A percentile compares a stretch with the other conserved stretches of the same genome.
Conservation (phyloP, 805 yeast species). For the Barnettozyma pratensis region DNA sequence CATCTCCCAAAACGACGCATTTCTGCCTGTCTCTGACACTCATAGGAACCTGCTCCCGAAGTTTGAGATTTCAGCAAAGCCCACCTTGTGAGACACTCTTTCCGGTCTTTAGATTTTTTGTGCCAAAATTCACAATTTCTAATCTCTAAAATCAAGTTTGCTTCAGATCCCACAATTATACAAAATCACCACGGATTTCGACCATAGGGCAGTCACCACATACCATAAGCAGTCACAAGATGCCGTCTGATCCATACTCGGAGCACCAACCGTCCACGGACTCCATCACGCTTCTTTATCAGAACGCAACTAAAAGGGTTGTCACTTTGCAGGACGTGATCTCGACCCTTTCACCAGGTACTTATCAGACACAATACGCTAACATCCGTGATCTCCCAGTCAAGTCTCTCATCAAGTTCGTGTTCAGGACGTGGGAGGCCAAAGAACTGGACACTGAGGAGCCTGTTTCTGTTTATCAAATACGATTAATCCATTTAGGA, state of each 20-base stretch:
- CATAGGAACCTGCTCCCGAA: no score
- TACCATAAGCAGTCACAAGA: no score
- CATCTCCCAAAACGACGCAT: neutral
- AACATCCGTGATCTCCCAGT: neutral
- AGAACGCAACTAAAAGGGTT: neutral
- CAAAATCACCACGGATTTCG: no score
- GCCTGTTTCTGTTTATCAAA: slow-evolving; percentile 6
- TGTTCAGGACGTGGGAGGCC: slow-evolving; percentile 3
- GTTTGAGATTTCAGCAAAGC: no score
- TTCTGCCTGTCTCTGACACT: no score
- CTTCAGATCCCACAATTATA: no score
- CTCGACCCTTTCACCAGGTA: neutral
- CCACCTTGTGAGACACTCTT: no score
- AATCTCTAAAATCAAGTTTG: no score
- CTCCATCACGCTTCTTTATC: neutral
- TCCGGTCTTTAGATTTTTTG: no score
- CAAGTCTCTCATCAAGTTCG: slow-evolving; percentile 1
- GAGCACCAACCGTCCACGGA: neutral
- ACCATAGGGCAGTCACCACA: no score
- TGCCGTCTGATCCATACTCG: no score
- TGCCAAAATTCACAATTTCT: no score
- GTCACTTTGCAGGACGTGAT: slow-evolving; percentile 1
- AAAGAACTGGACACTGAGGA: neutral
- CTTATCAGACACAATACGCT: neutral
- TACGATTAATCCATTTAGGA: slow-evolving; percentile 29